Evolutionary conservation across 176 grass and related monocot species (phyloP).

Genomic region (Neostapfia colusana): DNA sequence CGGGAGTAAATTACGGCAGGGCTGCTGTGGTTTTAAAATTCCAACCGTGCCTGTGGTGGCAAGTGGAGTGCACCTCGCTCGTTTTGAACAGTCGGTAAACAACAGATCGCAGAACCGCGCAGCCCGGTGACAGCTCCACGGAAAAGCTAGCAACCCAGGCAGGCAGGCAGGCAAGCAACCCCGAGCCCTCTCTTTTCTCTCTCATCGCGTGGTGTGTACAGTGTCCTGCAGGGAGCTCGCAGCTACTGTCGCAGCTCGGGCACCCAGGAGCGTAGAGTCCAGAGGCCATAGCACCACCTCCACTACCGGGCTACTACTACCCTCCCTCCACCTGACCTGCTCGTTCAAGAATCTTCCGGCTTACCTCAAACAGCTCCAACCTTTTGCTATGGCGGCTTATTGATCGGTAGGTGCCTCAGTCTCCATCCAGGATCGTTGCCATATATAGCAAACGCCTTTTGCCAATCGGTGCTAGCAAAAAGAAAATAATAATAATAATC

Average conservation of each 20-base stretch:
- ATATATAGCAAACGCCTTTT: neutral
- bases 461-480: neutral
- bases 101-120: constrained; percentile 29
- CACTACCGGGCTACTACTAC: neutral
- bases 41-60: neutral
- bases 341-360: constrained; percentile 42
- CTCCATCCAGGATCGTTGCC: constrained; percentile 23
- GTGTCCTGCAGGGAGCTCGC: constrained; percentile 35
- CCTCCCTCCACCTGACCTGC: neutral
- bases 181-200: neutral
- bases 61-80: constrained; percentile 26
- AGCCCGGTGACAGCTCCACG: constrained; percentile 30
- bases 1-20: neutral
- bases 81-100: constrained; percentile 53
- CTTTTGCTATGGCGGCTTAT: constrained; percentile 6
- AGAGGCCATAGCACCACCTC: neutral
- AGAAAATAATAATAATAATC: neutral
- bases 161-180: neutral
- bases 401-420: constrained; percentile 25
- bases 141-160: constrained; percentile 35
- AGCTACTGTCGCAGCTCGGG: constrained; percentile 38
- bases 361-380: constrained; percentile 33
- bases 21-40: constrained; percentile 14
- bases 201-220: constrained; percentile 44
- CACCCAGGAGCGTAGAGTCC: neutral